Percentiles rank a stretch among this genome's conserved stretches.
Conservation (phyloP, 2,329 filamentous ascomycete species). For the Talaromyces amestolkiae region DNA sequence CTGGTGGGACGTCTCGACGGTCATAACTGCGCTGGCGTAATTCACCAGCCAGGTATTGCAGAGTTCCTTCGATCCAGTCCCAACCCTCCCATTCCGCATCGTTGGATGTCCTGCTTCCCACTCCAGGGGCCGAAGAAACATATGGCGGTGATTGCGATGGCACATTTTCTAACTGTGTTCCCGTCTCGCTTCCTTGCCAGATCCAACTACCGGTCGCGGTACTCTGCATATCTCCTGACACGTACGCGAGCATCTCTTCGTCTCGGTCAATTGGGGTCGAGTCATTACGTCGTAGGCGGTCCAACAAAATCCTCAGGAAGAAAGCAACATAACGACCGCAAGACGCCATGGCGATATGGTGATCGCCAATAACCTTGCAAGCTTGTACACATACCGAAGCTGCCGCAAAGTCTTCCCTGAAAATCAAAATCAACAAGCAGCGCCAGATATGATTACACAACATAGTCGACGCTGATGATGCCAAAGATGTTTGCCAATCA, state of each 20-base stretch:
- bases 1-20: slow-evolving; percentile 16
- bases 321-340: slow-evolving; percentile 81
- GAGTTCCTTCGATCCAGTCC: slow-evolving; percentile 66
- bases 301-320: slow-evolving; percentile 68
- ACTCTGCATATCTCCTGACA: slow-evolving; percentile 81
- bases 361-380: slow-evolving; percentile 66
- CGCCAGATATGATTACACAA: slow-evolving; percentile 85
- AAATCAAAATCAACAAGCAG: slow-evolving; percentile 74
- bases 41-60: slow-evolving; percentile 56
- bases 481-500: slow-evolving; percentile 58
- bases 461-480: slow-evolving; percentile 68
- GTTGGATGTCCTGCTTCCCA: background rate
- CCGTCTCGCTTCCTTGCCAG: slow-evolving; percentile 65
- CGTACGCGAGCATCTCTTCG: slow-evolving; percentile 84
- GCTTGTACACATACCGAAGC: slow-evolving; percentile 72
- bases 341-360: slow-evolving; percentile 68
- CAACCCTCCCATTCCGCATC: slow-evolving; percentile 71
- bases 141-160: slow-evolving; percentile 23
- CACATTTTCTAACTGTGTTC: slow-evolving; percentile 35
- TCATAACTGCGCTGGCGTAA: slow-evolving; percentile 26
- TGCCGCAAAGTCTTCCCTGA: slow-evolving; percentile 68
- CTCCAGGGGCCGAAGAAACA: background rate
- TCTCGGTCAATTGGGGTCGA: slow-evolving; percentile 58
- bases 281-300: slow-evolving; percentile 50
- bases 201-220: slow-evolving; percentile 77